Conservation (phyloP, 2,329 filamentous ascomycete species). For the Colletotrichum somersetense region DNA sequence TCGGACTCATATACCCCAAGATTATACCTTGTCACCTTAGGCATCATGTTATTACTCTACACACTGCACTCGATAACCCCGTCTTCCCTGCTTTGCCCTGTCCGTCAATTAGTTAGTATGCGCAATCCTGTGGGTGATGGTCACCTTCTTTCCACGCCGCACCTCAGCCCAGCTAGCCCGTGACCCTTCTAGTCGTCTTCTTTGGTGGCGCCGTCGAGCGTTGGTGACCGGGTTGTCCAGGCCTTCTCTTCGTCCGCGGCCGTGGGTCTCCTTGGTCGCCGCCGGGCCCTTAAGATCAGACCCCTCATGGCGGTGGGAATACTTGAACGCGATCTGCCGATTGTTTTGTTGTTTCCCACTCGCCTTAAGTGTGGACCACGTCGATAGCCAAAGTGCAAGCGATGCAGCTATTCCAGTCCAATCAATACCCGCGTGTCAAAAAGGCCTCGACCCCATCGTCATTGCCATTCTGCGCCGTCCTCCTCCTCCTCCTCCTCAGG, state of each 20-base stretch:
- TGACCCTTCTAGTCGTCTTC: slow-evolving; percentile 21
- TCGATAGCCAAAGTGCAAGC: not conserved
- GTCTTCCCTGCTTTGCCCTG: not conserved
- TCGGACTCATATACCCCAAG: slow-evolving; percentile 5
- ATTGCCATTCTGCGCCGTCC: not conserved
- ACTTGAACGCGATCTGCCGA: slow-evolving; percentile 10
- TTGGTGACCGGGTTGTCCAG: slow-evolving; percentile 8
- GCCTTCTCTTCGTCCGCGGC: not conserved
- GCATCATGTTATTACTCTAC: not conserved
- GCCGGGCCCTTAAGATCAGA: slow-evolving; percentile 8
- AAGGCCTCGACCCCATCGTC: slow-evolving; percentile 7
- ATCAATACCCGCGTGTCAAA: slow-evolving; percentile 14
- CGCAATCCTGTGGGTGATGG: not conserved
- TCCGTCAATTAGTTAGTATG: not conserved
- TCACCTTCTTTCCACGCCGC: not conserved
- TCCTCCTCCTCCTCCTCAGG: not conserved
- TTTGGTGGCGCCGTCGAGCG: slow-evolving; percentile 10
- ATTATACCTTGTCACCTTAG: not conserved
- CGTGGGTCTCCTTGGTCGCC: slow-evolving; percentile 12
- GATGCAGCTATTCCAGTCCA: slow-evolving; percentile 1
- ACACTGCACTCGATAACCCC: not conserved
- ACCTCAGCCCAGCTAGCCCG: slow-evolving; percentile 10
- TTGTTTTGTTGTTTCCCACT: slow-evolving; percentile 18
- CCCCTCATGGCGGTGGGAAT: slow-evolving; percentile 5
- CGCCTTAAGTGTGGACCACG: not conserved